phyloP scores from a whole-genome alignment of 2,329 filamentous ascomycete genomes.

The Coleophoma cylindrospora region DNA sequence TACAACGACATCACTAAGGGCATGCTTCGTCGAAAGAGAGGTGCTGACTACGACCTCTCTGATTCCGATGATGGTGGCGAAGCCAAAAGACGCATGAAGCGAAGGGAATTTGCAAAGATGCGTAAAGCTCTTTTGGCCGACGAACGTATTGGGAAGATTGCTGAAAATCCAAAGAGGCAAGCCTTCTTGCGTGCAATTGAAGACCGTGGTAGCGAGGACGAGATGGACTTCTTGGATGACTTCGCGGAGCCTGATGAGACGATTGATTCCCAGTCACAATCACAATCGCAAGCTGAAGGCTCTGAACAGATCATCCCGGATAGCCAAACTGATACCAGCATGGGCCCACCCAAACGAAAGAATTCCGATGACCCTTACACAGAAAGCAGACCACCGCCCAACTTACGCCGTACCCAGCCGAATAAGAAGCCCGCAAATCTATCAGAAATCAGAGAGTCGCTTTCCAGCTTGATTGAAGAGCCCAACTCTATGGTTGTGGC shows the following conservation, averaged over 20 bases:
- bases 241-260: conserved; percentile 34
- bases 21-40: conserved; percentile 75
- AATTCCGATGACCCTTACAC: conserved; percentile 34
- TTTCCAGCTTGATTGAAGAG: conserved; percentile 79
- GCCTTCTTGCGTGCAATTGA: conserved; percentile 91
- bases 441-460: conserved; percentile 74
- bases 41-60: conserved; percentile 76
- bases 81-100: conserved; percentile 72
- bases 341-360: conserved; percentile 33
- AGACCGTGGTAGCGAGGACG: conserved; percentile 71
- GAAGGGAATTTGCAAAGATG: conserved; percentile 86
- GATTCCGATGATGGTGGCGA: conserved; percentile 89
- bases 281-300: conserved; percentile 29
- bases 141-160: conserved; percentile 86
- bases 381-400: conserved; percentile 49
- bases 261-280: conserved; percentile 32
- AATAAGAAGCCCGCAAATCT: conserved; percentile 68
- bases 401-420: conserved; percentile 54
- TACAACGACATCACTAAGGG: conserved; percentile 92
- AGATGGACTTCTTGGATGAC: conserved; percentile 68
- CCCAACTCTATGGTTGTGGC: conserved; percentile 41
- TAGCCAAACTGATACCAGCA: conserved; percentile 38
- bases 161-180: conserved; percentile 79
- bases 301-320: conserved; percentile 35
- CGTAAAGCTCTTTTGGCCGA: conserved; percentile 82